Conservation (phyloP, 2,329 filamentous ascomycete genomes). For the Alternaria consortialis region DNA sequence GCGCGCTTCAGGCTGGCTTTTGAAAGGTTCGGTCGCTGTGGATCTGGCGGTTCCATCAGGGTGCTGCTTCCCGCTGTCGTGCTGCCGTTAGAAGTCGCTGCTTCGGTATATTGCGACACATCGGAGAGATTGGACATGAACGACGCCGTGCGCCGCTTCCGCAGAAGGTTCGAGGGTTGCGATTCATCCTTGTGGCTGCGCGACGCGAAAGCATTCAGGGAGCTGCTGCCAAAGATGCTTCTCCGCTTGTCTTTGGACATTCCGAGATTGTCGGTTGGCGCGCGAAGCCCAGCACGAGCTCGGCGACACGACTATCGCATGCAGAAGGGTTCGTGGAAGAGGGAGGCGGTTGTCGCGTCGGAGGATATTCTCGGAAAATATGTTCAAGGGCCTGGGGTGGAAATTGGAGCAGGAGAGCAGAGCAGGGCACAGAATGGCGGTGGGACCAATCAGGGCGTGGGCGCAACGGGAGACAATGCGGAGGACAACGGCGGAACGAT, state of each 20-base stretch:
- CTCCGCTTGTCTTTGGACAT: slow-evolving; percentile 51
- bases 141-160: slow-evolving; percentile 50
- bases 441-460: slow-evolving; percentile 18
- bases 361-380: neutral
- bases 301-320: slow-evolving; percentile 35
- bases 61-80: slow-evolving; percentile 15
- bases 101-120: slow-evolving; percentile 34
- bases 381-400: neutral
- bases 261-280: slow-evolving; percentile 31
- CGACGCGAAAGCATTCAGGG: slow-evolving; percentile 43
- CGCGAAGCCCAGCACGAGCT: slow-evolving; percentile 43
- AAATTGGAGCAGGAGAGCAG: slow-evolving; percentile 9
- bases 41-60: slow-evolving; percentile 20
- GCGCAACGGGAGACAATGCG: slow-evolving; percentile 19
- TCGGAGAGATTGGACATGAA: slow-evolving; percentile 47
- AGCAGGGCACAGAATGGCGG: neutral
- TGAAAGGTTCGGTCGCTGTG: slow-evolving; percentile 28
- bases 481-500: slow-evolving; percentile 7
- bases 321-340: slow-evolving; percentile 21
- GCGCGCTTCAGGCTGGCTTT: slow-evolving; percentile 38
- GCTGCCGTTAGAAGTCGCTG: slow-evolving; percentile 24
- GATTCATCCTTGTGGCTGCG: slow-evolving; percentile 44
- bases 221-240: slow-evolving; percentile 49
- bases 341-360: slow-evolving; percentile 19
- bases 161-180: slow-evolving; percentile 47